Conservation (phyloP, 2,329 filamentous ascomycete species). For the Sarocladiaceae sp. region DNA sequence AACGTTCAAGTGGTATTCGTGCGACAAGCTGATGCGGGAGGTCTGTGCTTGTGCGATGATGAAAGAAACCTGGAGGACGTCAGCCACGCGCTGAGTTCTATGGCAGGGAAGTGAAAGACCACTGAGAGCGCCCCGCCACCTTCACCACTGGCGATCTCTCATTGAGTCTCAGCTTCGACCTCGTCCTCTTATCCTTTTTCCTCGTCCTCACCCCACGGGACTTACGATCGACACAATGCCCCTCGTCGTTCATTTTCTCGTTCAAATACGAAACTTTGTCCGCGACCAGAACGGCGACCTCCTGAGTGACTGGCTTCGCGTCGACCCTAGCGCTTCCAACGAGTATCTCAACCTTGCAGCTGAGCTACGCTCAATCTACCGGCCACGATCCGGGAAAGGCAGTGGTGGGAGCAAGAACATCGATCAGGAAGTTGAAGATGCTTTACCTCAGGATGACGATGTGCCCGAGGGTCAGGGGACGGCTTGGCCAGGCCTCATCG, state of each 20-base stretch:
- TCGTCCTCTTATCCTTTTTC: background rate
- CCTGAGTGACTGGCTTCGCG: slow-evolving; percentile 66
- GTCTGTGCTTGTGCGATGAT: background rate
- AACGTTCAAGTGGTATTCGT: too few relatives aligned
- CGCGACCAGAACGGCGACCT: slow-evolving; percentile 58
- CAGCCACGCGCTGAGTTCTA: background rate
- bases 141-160: background rate
- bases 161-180: background rate
- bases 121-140: background rate
- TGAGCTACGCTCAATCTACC: slow-evolving; percentile 61
- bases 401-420: slow-evolving; percentile 27
- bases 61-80: background rate
- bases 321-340: slow-evolving; percentile 66
- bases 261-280: slow-evolving; percentile 53
- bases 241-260: slow-evolving; percentile 64
- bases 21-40: background rate
- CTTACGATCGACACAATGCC: slow-evolving; percentile 51
- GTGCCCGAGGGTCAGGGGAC: slow-evolving; percentile 60
- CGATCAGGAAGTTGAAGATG: slow-evolving; percentile 58
- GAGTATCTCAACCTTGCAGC: slow-evolving; percentile 64
- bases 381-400: slow-evolving; percentile 3
- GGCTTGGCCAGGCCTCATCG: slow-evolving; percentile 71
- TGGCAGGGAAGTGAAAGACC: too few relatives aligned
- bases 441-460: slow-evolving; percentile 62
- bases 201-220: background rate